phyloP scores from a whole-genome alignment of 2,329 filamentous ascomycete species.

The Aureobasidium sp. region DNA sequence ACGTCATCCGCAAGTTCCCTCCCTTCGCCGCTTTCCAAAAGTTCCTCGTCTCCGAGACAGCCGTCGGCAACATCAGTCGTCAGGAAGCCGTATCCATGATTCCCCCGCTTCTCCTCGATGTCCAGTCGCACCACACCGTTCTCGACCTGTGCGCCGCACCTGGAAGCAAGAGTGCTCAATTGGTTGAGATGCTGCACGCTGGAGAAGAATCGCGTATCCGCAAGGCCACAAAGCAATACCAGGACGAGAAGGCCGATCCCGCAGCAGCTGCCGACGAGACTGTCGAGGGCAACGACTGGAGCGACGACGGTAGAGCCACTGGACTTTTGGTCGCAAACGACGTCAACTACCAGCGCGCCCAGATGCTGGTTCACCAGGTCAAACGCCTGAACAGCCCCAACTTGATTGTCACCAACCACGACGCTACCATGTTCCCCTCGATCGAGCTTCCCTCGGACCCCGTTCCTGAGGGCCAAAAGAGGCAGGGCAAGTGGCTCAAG shows the following conservation, averaged over 20 bases:
- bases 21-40: slow-evolving; percentile 96
- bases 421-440: slow-evolving; percentile 90
- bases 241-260: slow-evolving; percentile 35
- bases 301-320: slow-evolving; percentile 78
- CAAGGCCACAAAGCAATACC: slow-evolving; percentile 54
- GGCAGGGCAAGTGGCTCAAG: slow-evolving; percentile 70
- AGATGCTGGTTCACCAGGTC: slow-evolving; percentile 96
- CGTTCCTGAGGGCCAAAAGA: slow-evolving; percentile 42
- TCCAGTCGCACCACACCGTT: slow-evolving; percentile 85
- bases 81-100: slow-evolving; percentile 99
- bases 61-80: slow-evolving; percentile 92
- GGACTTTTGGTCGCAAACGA: slow-evolving; percentile 94
- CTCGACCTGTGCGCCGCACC: slow-evolving; percentile 95
- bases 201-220: slow-evolving; percentile 84
- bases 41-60: slow-evolving; percentile 94
- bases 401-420: slow-evolving; percentile 93
- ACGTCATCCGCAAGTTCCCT: slow-evolving; percentile 84
- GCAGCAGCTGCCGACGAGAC: slow-evolving; percentile 20
- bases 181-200: slow-evolving; percentile 87
- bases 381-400: slow-evolving; percentile 96
- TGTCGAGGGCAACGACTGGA: slow-evolving; percentile 42
- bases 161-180: slow-evolving; percentile 91
- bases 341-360: slow-evolving; percentile 89
- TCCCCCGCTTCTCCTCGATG: slow-evolving; percentile 84
- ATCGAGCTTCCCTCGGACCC: slow-evolving; percentile 67